These are phyloP conservation scores for Tylopilus plumbeoviolaceoides DNA, from an alignment of 768 basidiomycete species.

Conservation along the genomic window DNA sequence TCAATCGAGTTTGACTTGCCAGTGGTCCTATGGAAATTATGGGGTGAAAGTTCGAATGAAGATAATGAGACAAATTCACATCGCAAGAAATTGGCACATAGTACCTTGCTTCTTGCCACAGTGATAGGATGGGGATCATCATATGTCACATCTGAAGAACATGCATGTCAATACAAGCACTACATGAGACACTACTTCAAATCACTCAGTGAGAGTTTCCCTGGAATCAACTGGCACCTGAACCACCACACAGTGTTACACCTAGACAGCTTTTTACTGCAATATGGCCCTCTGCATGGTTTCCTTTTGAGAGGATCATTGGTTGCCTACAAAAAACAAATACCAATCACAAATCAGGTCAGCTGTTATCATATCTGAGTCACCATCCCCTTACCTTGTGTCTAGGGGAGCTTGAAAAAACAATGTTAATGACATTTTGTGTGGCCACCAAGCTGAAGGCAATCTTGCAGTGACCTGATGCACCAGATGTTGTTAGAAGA, in stretches of 20 bases:
- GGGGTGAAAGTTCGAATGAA: not conserved
- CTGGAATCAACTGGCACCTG: slow-evolving; percentile 13
- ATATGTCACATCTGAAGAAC: slow-evolving; percentile 13
- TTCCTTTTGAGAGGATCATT: slow-evolving; percentile 29
- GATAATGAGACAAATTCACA: not conserved
- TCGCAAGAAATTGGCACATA: not conserved
- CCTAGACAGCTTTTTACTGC: slow-evolving; percentile 19
- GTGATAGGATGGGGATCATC: slow-evolving; percentile 13
- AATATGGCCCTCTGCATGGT: slow-evolving; percentile 33
- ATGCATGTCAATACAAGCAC: slow-evolving; percentile 12
- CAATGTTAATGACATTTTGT: no score
- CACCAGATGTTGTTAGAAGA: not conserved
- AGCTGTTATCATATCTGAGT: not conserved
- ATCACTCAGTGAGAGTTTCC: slow-evolving; percentile 17
- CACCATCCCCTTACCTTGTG: no score
- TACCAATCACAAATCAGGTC: not conserved
- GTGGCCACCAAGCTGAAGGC: no score
- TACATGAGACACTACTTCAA: slow-evolving; percentile 27
- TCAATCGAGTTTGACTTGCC: not conserved
- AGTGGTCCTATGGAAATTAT: not conserved
- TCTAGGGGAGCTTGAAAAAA: no score
- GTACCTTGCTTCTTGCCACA: not conserved
- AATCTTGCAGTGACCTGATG: not conserved
- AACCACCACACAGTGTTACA: slow-evolving; percentile 36
- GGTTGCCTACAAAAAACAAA: slow-evolving; percentile 23